Evolutionary conservation across 306 rosid species (phyloP), one percentile per base, ranked within the genome.

Genomic region (Quercus alba): DNA sequence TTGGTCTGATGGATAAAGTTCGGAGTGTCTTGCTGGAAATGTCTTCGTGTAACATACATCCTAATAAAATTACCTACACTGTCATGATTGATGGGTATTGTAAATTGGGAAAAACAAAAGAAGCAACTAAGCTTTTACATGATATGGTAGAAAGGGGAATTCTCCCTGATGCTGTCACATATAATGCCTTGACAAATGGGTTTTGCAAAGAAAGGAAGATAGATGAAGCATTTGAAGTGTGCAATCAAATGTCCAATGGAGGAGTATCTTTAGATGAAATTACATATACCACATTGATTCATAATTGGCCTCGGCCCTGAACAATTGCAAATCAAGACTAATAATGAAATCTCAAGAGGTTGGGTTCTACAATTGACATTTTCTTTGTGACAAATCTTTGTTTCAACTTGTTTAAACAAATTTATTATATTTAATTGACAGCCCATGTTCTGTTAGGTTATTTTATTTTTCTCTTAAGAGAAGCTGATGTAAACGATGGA

Each of bases 31-130:
- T 85, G 75, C 76, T 70, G 67, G 90, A 87, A 76, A 91, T 91
- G 93, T 77, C 80, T 51, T 83, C 83, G 17, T 81, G 77, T 35
- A 57, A 81, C 55, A 74, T 91, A 77, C 76, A 64, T 31, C 93
- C 97, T 68, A 91, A 89, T 80, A 87, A 85, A 83, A 73, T 87
- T 85, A 91, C 97, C 59, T 91, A 89, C 80, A 89, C 97, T 59
- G 82, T 89, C 81, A 86, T 92, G 88, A 90, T 92, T 62, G 89
- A 86, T 69, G 91, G 93, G 74, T 84, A 88, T 74, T 81, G 86
- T 88, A 90, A 92, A 86, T 77, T 92, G 76, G 94, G 94, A 23
- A 84, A 90, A 68, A 72, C 74, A 87, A 80, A 87, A 75, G 91
- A 90, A 84, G 93, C 97, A 1, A 80, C 55, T 28, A 84, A 75